Percentiles rank a stretch among this genome's conserved stretches.
Conservation (phyloP, 768 basidiomycete species). For the Suillus weaverae region DNA sequence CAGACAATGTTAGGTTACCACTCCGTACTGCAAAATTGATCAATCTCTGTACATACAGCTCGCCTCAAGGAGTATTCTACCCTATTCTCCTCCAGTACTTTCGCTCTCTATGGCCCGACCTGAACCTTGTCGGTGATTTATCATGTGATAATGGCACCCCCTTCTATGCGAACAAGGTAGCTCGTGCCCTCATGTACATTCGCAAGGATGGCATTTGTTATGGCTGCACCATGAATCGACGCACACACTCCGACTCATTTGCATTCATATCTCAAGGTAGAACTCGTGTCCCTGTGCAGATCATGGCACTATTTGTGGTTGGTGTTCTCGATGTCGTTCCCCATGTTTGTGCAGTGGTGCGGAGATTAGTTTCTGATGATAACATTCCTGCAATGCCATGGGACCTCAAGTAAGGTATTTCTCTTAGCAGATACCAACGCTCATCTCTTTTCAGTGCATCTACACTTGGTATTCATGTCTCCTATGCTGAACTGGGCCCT, state of each 20-base stretch:
- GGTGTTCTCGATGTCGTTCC: neutral
- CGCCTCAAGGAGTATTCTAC: neutral
- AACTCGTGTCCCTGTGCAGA: neutral
- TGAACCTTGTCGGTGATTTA: neutral
- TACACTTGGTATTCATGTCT: neutral
- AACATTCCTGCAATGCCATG: conserved; percentile 6
- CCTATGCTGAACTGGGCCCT: neutral
- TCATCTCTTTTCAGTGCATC: neutral
- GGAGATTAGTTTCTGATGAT: neutral
- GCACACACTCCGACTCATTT: neutral
- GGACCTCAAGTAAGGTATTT: conserved; percentile 6
- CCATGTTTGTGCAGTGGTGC: neutral
- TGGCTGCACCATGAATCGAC: neutral
- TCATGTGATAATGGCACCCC: neutral
- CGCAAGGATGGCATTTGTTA: conserved; percentile 1
- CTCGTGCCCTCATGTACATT: neutral
- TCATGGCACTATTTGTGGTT: neutral
- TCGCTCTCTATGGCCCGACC: neutral
- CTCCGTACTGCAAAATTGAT: neutral
- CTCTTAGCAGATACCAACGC: neutral
- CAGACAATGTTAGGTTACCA: neutral
- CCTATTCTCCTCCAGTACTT: neutral
- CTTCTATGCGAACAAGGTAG: conserved; percentile 1
- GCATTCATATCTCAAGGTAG: neutral
- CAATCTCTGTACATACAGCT: neutral